Conservation (phyloP, 2,329 filamentous ascomycete genomes). For the Onygenales sp. region DNA sequence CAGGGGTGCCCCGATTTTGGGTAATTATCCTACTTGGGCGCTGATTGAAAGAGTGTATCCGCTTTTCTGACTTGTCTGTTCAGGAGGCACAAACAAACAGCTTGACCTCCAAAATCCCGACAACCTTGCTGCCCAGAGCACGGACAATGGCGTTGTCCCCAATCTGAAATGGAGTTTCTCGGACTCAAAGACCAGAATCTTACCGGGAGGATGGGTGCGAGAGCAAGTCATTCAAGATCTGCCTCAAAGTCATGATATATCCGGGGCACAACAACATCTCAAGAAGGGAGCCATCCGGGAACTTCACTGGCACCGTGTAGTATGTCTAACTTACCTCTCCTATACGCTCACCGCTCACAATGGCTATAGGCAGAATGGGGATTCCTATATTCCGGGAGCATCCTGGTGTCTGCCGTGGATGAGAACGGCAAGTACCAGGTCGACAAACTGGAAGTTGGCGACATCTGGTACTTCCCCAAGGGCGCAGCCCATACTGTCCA, state of each 20-base stretch:
- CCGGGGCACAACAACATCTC: slow-evolving; percentile 59
- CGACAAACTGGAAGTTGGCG: slow-evolving; percentile 49
- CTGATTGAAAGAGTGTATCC: too few species aligned
- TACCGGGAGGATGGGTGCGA: slow-evolving; percentile 56
- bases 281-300: slow-evolving; percentile 57
- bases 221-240: slow-evolving; percentile 60
- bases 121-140: slow-evolving; percentile 52
- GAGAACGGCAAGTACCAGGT: slow-evolving; percentile 49
- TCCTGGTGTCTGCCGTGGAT: slow-evolving; percentile 53
- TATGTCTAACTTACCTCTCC: slow-evolving; percentile 26
- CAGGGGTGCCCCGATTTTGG: slow-evolving; percentile 49
- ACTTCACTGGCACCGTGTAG: slow-evolving; percentile 59
- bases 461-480: slow-evolving; percentile 62
- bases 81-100: slow-evolving; percentile 55
- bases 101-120: slow-evolving; percentile 56
- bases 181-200: slow-evolving; percentile 53
- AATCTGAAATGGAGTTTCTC: slow-evolving; percentile 64
- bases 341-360: neutral
- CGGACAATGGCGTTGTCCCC: slow-evolving; percentile 54
- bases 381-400: slow-evolving; percentile 49
- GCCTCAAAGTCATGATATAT: slow-evolving; percentile 55
- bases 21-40: slow-evolving; percentile 27
- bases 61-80: too few species aligned
- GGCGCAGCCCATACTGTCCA: slow-evolving; percentile 56
- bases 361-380: slow-evolving; percentile 53